These are phyloP conservation scores for Linum usitatissimum DNA, from an alignment of 345 rosid genomes.

Conservation along the genomic window DNA sequence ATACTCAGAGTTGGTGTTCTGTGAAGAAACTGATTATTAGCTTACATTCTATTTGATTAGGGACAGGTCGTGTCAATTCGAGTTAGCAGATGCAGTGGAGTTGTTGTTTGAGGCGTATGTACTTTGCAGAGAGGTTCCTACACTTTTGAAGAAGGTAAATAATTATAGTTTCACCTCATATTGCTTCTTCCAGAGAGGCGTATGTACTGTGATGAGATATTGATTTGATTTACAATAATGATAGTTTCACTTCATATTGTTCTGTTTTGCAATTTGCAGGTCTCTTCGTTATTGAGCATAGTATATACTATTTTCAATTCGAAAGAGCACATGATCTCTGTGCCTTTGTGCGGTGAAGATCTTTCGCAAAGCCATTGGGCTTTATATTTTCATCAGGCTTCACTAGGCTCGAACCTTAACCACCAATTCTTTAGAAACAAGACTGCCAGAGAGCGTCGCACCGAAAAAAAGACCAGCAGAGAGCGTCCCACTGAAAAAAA, in stretches of 20 bases:
- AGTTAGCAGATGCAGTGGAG: constrained; percentile 38
- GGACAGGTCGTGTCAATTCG: constrained; percentile 52
- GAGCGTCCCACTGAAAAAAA: too few species aligned
- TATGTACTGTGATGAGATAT: too few species aligned
- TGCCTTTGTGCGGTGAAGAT: constrained; percentile 33
- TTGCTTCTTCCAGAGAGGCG: too few species aligned
- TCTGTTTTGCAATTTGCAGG: too few species aligned
- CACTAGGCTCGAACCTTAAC: constrained; percentile 66
- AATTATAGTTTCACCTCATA: constrained; percentile 3
- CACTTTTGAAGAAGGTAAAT: constrained; percentile 63
- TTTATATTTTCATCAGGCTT: constrained; percentile 91
- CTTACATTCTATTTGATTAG: constrained; percentile 22
- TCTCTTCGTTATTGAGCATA: constrained; percentile 65
- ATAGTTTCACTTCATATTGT: too few species aligned
- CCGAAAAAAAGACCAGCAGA: too few species aligned
- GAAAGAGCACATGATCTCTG: constrained; percentile 29
- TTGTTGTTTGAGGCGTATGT: constrained; percentile 75
- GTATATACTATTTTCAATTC: constrained; percentile 52
- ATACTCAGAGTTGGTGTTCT: too few species aligned
- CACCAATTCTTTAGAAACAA: constrained; percentile 44
- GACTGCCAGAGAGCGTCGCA: too few species aligned
- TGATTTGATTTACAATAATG: too few species aligned
- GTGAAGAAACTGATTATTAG: background rate
- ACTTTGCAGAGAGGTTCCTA: constrained; percentile 65
- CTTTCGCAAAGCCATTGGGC: constrained; percentile 83